Evolutionary conservation across 1,284 basidiomycete genomes (phyloP), one percentile per base, ranked within the genome.

Genomic region (Afroboletus lepidellus): DNA sequence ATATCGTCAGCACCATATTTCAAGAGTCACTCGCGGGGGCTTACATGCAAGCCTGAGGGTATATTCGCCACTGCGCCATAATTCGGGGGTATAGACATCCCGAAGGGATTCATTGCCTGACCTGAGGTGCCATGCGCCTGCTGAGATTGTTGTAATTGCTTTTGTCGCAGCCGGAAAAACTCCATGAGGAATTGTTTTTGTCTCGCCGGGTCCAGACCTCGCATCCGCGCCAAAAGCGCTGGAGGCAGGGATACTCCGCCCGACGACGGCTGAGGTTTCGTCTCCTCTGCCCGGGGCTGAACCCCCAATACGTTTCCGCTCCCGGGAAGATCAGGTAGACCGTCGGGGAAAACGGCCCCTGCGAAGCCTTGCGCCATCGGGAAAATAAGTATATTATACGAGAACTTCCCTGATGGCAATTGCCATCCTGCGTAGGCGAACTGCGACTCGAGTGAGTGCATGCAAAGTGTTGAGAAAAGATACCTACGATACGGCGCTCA

Each of bases 361-460:
- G 67, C 70, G 15, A 85, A 66, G 20, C 61, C 55, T 9, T 55
- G 57, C 12, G 29, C 37, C 18, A 74, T 49, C 3, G 79, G 69
- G 58, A 85, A 81, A 27, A 88, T 68, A 7, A 87, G 65, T 2
- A 81, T 69, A 41, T 79, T 81, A 42, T 74, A 74, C 29, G 73
- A 72, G 29, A 71, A 69, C 5, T 56, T 60, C 1, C 77, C 77
- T 18, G 70, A 71, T 0, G 78, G 77, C 8, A 74, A 66, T 3
- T 68, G 70, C 83, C 85, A 88, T 16, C 75, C 72, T 5, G 78
- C 73, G 12, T 78, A 65, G 13, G 81, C 81, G 51, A 77, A 87
- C 85, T 87, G 54, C 11, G 32, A 8, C 16, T 42, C 16, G 6
- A n/a, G 37, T 66, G 33, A 66, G 33, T 16, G 30, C 41, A 48